A percentile compares a stretch with the other conserved stretches of the same genome.
phyloP scores from a whole-genome alignment of 108 stramenopile genomes.

The Cylindrotheca fusiformis region DNA sequence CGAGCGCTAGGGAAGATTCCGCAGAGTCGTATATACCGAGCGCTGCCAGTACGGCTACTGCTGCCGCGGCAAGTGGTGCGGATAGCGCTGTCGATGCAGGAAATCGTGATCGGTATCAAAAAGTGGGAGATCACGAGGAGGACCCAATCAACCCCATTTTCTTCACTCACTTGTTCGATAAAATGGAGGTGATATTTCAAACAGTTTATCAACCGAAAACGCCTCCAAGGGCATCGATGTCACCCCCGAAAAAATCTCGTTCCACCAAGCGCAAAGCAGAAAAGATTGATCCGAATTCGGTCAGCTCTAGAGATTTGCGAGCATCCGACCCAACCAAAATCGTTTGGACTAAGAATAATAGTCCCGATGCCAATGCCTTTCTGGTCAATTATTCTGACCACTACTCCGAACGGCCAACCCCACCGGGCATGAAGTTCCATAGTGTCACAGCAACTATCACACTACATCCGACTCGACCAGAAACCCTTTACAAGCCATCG shows the following conservation, averaged over 20 bases:
- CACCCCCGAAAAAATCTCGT: constrained; percentile 30
- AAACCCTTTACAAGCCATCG: constrained; percentile 48
- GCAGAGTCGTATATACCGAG: constrained; percentile 7
- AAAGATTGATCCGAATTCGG: constrained; percentile 5
- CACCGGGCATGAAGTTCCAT: constrained; percentile 40
- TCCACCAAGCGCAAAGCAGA: constrained; percentile 32
- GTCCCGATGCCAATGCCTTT: constrained; percentile 65
- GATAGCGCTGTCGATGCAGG: background rate
- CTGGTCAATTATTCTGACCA: constrained; percentile 41
- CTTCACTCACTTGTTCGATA: constrained; percentile 82
- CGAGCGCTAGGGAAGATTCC: background rate
- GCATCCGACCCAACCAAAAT: constrained; percentile 25
- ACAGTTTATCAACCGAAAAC: constrained; percentile 36
- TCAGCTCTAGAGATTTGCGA: constrained; percentile 10
- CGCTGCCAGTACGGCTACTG: background rate
- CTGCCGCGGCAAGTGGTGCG: background rate
- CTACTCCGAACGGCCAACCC: constrained; percentile 29
- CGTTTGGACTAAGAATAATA: constrained; percentile 31
- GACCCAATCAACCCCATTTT: constrained; percentile 43
- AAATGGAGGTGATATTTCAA: constrained; percentile 57
- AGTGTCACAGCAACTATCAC: constrained; percentile 45
- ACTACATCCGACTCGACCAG: constrained; percentile 31
- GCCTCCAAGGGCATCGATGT: background rate
- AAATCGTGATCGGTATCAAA: constrained; percentile 16
- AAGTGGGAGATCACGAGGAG: constrained; percentile 53